These are phyloP conservation scores for Sutorius australiensis DNA, from an alignment of 768 basidiomycete species.

Conservation along the genomic window DNA sequence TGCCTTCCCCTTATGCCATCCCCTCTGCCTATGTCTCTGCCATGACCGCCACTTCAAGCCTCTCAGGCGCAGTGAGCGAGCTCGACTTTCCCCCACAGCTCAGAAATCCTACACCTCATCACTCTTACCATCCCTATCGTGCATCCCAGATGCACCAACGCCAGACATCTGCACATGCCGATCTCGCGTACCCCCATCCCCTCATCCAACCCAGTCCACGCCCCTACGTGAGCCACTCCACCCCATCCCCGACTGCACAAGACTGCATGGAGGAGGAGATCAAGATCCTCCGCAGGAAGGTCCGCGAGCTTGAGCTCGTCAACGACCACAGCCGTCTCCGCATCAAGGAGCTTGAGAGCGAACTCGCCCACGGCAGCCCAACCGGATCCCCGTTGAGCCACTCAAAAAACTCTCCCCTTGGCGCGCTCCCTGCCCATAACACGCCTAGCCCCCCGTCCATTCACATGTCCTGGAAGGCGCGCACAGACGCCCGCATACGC, in stretches of 20 bases:
- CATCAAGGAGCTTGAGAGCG: conserved; percentile 44
- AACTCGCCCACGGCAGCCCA: conserved; percentile 36
- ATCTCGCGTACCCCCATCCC: conserved; percentile 18
- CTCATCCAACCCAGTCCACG: conserved; percentile 18
- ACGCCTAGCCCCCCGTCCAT: conserved; percentile 41
- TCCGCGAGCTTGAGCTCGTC: conserved; percentile 62
- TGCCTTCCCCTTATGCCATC: conserved; percentile 30
- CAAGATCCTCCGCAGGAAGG: conserved; percentile 48
- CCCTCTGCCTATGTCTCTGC: conserved; percentile 38
- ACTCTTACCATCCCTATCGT: conserved; percentile 26
- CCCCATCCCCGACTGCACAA: conserved; percentile 8
- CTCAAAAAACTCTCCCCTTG: conserved; percentile 11
- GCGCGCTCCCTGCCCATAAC: conserved; percentile 18
- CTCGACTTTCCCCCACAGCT: conserved; percentile 37
- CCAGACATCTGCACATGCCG: conserved; percentile 19
- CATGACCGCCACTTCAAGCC: conserved; percentile 43
- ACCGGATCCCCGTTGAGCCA: conserved; percentile 22
- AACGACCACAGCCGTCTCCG: conserved; percentile 49
- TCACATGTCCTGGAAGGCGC: conserved; percentile 61
- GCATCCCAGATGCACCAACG: conserved; percentile 21
- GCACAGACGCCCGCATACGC: conserved; percentile 68
- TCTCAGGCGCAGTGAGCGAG: conserved; percentile 66
- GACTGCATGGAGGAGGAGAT: conserved; percentile 47
- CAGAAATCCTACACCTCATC: conserved; percentile 28
- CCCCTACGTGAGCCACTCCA: conserved; percentile 17